These are phyloP conservation scores for Hymenoscyphus fructigenus DNA, from an alignment of 2,329 filamentous ascomycete genomes.

Conservation along the genomic window DNA sequence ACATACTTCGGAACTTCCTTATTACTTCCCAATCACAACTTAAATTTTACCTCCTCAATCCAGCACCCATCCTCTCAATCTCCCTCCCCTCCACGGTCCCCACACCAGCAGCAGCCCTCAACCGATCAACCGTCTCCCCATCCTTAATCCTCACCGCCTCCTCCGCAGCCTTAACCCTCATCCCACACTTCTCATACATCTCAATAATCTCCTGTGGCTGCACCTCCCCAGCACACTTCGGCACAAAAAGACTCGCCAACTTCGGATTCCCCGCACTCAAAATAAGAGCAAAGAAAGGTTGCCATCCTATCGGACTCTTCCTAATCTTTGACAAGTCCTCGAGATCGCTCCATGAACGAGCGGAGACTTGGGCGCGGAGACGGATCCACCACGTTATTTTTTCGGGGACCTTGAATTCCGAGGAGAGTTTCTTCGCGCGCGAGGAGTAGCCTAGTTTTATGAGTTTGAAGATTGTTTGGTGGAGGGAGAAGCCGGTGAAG, in stretches of 20 bases:
- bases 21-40: background rate
- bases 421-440: slow-evolving; percentile 82
- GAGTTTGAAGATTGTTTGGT: slow-evolving; percentile 89
- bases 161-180: slow-evolving; percentile 85
- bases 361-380: slow-evolving; percentile 84
- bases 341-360: slow-evolving; percentile 88
- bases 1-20: background rate
- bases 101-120: slow-evolving; percentile 72
- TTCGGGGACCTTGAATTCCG: slow-evolving; percentile 90
- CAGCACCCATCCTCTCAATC: slow-evolving; percentile 74
- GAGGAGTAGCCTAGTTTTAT: slow-evolving; percentile 79
- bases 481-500: slow-evolving; percentile 81
- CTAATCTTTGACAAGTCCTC: slow-evolving; percentile 77
- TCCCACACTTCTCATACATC: slow-evolving; percentile 96
- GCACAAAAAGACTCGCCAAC: slow-evolving; percentile 78
- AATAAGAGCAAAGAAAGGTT: slow-evolving; percentile 89
- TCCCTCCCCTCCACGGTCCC: slow-evolving; percentile 67
- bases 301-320: slow-evolving; percentile 95
- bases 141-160: slow-evolving; percentile 86
- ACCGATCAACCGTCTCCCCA: slow-evolving; percentile 66
- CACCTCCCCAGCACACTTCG: slow-evolving; percentile 68
- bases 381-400: slow-evolving; percentile 85
- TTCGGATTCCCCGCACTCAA: slow-evolving; percentile 87
- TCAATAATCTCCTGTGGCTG: slow-evolving; percentile 69
- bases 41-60: slow-evolving; percentile 53